Base-by-base conservation (phyloP, 176 grass and related monocot genomes). In the Musa schizocarpa region DNA sequence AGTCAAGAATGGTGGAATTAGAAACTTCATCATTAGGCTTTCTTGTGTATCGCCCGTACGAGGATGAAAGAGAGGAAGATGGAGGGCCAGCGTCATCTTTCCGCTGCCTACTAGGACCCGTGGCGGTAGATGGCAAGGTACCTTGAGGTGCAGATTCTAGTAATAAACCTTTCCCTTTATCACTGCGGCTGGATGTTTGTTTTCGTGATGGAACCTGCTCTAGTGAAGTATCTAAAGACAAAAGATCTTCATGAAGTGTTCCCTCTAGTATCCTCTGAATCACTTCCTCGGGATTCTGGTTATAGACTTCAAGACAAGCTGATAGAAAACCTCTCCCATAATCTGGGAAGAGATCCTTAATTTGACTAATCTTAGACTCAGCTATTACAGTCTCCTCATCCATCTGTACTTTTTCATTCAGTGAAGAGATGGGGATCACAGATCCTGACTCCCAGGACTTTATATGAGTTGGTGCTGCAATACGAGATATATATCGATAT, bases 321-420 rank as follows among this genome's bases (percentile, higher is more conserved):
- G 88, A 67, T 63, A 98, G 84, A 74, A 91, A 98, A 20, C 95
- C 95, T 74, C 91, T 91, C 68, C 95, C 90, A 76, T 94, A 93
- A 79, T 98, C 82, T 64, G 95, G 90, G 8, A 98, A 84, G 69
- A 98, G 83, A 70, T 98, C 95, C 87, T 78, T 89, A 71, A 98
- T 98, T 79, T 98, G 95, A 85, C 86, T 93, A 81, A 98, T 93
- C 80, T 94, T 94, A 66, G 95, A 98, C 75, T 98, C 95, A 54
- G 70, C 52, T 48, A 98, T 84, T 20, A 77, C 84, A 54, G 78
- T 68, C 79, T 93, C 90, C 83, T 98, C 95, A 84, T 86, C 78
- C 65, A 82, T 87, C 76, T 93, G 88, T 52, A 84, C 53, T 56
- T 85, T 73, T 78, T 52, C 71, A 78, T 69, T 81, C 69, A 82